Conservation (phyloP, 208 protist species). For the Wallacemonas sp. region DNA sequence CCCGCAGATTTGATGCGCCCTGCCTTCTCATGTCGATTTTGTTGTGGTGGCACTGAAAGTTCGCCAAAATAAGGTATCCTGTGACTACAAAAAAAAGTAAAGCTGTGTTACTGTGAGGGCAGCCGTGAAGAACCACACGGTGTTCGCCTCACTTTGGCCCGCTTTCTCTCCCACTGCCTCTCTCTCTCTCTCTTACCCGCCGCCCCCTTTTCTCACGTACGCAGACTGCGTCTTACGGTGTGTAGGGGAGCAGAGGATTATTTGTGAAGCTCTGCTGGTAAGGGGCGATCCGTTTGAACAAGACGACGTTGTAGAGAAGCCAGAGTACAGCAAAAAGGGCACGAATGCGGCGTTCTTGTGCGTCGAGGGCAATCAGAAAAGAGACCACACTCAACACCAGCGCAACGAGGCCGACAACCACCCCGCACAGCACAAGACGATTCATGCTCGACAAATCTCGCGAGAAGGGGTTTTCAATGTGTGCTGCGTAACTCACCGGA, state of each 20-base stretch:
- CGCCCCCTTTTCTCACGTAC: too few species aligned
- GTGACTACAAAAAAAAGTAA: conserved; percentile 8
- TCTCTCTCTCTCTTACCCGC: too few species aligned
- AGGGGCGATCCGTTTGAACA: not conserved
- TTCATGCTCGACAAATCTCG: conserved; percentile 69
- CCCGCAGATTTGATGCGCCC: too few species aligned
- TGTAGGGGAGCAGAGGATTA: conserved; percentile 41
- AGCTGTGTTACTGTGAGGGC: too few species aligned
- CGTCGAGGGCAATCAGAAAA: not conserved
- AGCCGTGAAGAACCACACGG: too few species aligned
- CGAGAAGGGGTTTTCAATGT: conserved; percentile 68
- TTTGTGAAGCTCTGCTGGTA: conserved; percentile 59
- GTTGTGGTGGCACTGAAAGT: too few species aligned
- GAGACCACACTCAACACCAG: not conserved
- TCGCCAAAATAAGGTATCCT: too few species aligned
- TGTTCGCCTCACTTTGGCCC: too few species aligned
- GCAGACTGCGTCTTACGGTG: not conserved
- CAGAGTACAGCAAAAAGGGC: conserved; percentile 26
- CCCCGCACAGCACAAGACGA: conserved; percentile 41
- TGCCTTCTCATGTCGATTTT: too few species aligned
- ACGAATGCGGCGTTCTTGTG: not conserved
- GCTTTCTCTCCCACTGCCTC: too few species aligned
- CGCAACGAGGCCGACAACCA: not conserved
- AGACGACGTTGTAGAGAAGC: conserved; percentile 36
- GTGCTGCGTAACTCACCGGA: conserved; percentile 38